Evolutionary conservation across 768 basidiomycete genomes (phyloP), one percentile per base, ranked within the genome.

Genomic region (Peribolospora baueri): DNA sequence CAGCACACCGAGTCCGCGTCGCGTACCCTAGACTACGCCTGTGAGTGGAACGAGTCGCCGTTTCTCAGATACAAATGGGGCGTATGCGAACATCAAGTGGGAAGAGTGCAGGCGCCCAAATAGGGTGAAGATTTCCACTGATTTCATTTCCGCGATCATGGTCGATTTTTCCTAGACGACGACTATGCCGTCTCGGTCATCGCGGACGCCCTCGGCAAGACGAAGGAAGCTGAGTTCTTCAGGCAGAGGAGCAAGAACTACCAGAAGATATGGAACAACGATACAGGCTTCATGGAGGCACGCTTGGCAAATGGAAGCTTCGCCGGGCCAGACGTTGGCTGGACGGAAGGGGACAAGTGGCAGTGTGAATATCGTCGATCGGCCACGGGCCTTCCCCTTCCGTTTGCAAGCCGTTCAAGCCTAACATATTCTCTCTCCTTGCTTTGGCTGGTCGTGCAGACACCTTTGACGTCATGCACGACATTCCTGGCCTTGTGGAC

Each of bases 311-410:
- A 75, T 61, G 82, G 82, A 0, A 66, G 70, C 8, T 84, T 79
- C 79, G 82, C 82, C 3, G 81, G 84, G 7, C 59, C 61, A 41
- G 72, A 73, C 7, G 71, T 67, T 9, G 84, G 84, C 0, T 87
- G 82, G 80, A 86, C 84, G 0, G 84, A 87, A 65, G 84, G 83
- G 42, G 77, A 79, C 61, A 73, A 74, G 64, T 79, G 78, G 78
- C 79, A 79, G 6, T 85, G 85, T 64, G 25, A 25, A 25, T 25
- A 25, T 25, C 25, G 25, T 25, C 25, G 25, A 25, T 25, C 25
- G 25, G 25, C 25, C 25, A 25, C 25, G 25, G 25, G 25, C 25
- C 25, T 25, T 25, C 25, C 25, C 25, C 25, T 25, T 25, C 25
- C 25, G 25, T 25, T 25, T 25, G 25, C 25, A 25, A 25, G 25